Base-by-base conservation (phyloP, 345 rosid genomes). In the Garcia nutans region DNA sequence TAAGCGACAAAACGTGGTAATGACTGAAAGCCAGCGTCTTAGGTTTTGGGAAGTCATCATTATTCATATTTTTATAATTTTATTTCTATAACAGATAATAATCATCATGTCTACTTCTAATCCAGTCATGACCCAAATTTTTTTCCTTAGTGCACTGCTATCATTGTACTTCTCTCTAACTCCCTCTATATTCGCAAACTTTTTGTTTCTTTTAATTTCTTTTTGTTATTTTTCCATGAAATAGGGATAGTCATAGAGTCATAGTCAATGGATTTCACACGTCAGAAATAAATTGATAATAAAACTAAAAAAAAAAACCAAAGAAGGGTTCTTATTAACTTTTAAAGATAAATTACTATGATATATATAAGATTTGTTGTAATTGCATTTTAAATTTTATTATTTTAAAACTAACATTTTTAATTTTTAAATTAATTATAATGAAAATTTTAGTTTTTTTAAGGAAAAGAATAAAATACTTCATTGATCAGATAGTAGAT, bases 1-100 rank as follows among this genome's bases (percentile, higher is more conserved):
- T 78, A 58, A 47, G 63, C 17, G 81, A 78, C 81, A 78, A 78
- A 78, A 78, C 81, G 81, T 78, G 81, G 77, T 49, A 56, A 73
- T 1, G 31, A 28, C 31, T 28, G 31, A 28, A 73, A 71, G 81
- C 24, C 31, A n/a, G 61, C 41, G 62, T 78, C 72, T 49, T 78
- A 72, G 81, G 77, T 73, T 77, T 8, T 56, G 62, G 49, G 31
- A 73, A 50, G 33, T 69, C 62, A 77, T 77, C 28, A 70, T 70
- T 37, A 20, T 20, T 72, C 17, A 69, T 22, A 76, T n/a, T 68
- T 47, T 31, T 56, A 37, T 37, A 37, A 37, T 37, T 37, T 6
- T 37, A 37, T 37, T 37, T 47, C 50, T 65, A 16, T 13, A 45
- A 23, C 16, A 42, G 4, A 63, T 49, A 20, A 33, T 31, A 45